Evolutionary conservation across 495 filamentous ascomycete species (phyloP).

Genomic region (Emericellopsis terricola): DNA sequence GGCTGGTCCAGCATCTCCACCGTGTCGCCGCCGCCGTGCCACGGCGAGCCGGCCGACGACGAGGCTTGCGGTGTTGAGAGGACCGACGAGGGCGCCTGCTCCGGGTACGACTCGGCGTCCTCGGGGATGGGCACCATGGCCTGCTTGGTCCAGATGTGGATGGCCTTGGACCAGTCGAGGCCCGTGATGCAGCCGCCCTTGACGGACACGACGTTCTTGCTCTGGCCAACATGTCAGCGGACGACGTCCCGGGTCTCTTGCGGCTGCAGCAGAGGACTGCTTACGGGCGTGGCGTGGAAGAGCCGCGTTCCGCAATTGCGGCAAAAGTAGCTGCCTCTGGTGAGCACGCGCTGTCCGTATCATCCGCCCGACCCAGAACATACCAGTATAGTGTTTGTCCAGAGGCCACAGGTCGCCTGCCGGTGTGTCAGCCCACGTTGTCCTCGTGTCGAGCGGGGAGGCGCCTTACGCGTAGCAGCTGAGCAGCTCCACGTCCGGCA

Average conservation of each 20-base stretch:
- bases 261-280: background rate
- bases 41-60: slow-evolving; percentile 14
- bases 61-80: too few relatives aligned
- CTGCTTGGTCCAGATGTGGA: slow-evolving; percentile 43
- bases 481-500: slow-evolving; percentile 25
- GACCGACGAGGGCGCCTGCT: too few relatives aligned
- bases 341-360: background rate
- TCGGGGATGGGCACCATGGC: slow-evolving; percentile 47
- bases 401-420: slow-evolving; percentile 19
- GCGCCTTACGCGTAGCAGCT: slow-evolving; percentile 26
- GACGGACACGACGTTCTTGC: slow-evolving; percentile 33
- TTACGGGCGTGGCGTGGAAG: slow-evolving; percentile 32
- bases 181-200: slow-evolving; percentile 45
- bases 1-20: slow-evolving; percentile 25
- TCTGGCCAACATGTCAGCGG: slow-evolving; percentile 9
- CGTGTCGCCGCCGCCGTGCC: slow-evolving; percentile 10
- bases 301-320: slow-evolving; percentile 38
- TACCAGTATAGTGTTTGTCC: slow-evolving; percentile 29
- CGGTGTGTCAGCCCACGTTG: background rate
- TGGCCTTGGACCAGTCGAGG: slow-evolving; percentile 34
- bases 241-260: too few relatives aligned
- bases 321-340: slow-evolving; percentile 35
- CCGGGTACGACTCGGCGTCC: slow-evolving; percentile 27
- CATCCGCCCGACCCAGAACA: background rate
- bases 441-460: background rate